Evolutionary conservation across 176 grass and related monocot species (phyloP).

Genomic region (Oryza glaberrima): DNA sequence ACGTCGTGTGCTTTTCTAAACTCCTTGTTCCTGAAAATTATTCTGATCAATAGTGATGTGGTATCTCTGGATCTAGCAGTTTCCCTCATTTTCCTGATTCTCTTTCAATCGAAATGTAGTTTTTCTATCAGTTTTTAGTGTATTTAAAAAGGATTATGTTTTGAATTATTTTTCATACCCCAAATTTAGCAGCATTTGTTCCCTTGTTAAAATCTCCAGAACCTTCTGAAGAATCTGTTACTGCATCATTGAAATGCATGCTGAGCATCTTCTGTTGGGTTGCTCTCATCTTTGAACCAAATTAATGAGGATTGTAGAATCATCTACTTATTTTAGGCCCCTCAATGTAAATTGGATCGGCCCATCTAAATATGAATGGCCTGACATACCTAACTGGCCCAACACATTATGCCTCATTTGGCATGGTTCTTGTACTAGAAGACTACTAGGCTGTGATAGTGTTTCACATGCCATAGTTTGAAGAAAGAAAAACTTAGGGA

Average conservation of each 20-base stretch:
- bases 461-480: not conserved
- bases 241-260: constrained; percentile 13
- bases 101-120: not conserved
- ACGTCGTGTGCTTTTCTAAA: not conserved
- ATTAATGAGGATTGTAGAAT: not conserved
- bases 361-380: constrained; percentile 22
- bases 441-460: not conserved
- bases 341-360: not conserved
- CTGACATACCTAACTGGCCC: not conserved
- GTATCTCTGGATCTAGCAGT: not conserved
- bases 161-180: not conserved
- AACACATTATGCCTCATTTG: not conserved
- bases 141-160: not conserved
- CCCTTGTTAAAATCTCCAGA: not conserved
- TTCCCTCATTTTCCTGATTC: constrained; percentile 10
- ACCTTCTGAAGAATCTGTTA: not conserved
- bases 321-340: constrained; percentile 3
- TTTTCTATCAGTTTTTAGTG: constrained; percentile 1
- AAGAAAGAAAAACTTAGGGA: not conserved
- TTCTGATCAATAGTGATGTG: not conserved
- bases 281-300: not conserved
- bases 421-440: not conserved
- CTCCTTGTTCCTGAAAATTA: not conserved
- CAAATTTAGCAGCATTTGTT: not conserved
- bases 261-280: not conserved